A percentile compares a stretch with the other conserved stretches of the same genome.
Conservation (phyloP, 495 filamentous ascomycete genomes). For the Penicillium parvum region DNA sequence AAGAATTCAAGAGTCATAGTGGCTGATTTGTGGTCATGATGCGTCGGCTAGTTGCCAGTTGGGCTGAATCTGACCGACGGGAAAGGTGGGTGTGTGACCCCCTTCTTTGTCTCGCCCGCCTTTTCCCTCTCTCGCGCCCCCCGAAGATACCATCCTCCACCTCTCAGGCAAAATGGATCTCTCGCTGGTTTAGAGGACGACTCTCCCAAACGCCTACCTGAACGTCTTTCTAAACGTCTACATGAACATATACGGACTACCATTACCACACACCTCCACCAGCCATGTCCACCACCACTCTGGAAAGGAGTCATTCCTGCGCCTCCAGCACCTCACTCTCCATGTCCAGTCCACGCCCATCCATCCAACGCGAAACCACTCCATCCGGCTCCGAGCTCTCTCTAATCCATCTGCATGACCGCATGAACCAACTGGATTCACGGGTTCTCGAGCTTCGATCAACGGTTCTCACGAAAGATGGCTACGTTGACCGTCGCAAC, state of each 20-base stretch:
- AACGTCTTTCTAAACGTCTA: no score
- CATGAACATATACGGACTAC: no score
- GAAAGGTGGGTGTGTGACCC: constrained; percentile 13
- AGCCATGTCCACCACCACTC: constrained; percentile 27
- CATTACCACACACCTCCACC: background rate
- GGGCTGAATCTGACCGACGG: constrained; percentile 1
- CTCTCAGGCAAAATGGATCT: constrained; percentile 19
- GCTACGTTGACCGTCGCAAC: constrained; percentile 40
- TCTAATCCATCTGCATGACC: constrained; percentile 34
- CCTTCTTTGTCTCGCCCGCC: constrained; percentile 5
- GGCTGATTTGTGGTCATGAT: no score
- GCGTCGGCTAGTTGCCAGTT: no score
- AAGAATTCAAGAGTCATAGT: no score
- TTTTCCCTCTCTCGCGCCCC: constrained; percentile 7
- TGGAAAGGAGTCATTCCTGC: constrained; percentile 40
- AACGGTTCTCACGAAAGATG: constrained; percentile 35
- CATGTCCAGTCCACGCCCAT: constrained; percentile 36
- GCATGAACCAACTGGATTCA: constrained; percentile 37
- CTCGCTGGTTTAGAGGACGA: constrained; percentile 8
- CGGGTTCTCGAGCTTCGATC: constrained; percentile 37
- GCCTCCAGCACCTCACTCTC: constrained; percentile 39
- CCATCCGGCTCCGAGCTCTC: constrained; percentile 34
- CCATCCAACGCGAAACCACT: constrained; percentile 31
- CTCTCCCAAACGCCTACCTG: constrained; percentile 4
- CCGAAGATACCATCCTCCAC: constrained; percentile 4